These are phyloP conservation scores for Xylaria sp. DNA, from an alignment of 2,329 filamentous ascomycete species.

Conservation along the genomic window DNA sequence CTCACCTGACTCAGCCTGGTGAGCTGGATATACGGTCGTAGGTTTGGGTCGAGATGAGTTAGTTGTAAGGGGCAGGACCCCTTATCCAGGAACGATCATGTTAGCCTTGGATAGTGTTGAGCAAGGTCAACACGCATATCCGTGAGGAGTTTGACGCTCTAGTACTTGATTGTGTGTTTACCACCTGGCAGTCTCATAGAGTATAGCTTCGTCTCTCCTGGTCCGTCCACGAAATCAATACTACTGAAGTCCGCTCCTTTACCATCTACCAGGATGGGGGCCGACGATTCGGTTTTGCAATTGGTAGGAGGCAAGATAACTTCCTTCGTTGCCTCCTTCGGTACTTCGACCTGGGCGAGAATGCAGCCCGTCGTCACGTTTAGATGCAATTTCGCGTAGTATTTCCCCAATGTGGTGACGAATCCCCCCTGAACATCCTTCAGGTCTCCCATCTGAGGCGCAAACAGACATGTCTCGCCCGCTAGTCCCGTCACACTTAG, in stretches of 20 bases:
- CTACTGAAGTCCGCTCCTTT: background rate
- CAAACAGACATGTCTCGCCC: conserved; percentile 53
- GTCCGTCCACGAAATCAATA: conserved; percentile 7
- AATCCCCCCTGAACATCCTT: conserved; percentile 55
- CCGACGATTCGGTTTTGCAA: conserved; percentile 4
- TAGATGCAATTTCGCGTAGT: conserved; percentile 4
- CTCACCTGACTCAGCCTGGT: background rate
- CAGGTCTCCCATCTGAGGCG: conserved; percentile 55
- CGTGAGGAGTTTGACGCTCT: background rate
- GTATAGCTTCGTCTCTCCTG: conserved; percentile 3
- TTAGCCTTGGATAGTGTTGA: background rate
- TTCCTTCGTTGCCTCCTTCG: background rate
- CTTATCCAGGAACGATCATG: background rate
- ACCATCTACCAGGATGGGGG: conserved; percentile 12
- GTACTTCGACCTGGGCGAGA: conserved; percentile 16
- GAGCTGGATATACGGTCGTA: background rate
- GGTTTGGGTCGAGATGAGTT: background rate
- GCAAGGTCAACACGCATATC: too few species aligned
- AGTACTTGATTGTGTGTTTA: conserved; percentile 21
- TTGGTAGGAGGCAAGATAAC: conserved; percentile 4
- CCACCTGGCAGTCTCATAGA: conserved; percentile 14
- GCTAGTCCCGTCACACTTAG: conserved; percentile 52
- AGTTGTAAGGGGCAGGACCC: background rate
- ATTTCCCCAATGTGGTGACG: conserved; percentile 53
- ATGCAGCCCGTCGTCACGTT: conserved; percentile 7